A percentile compares a stretch with the other conserved stretches of the same genome.
phyloP scores from a whole-genome alignment of 257 asterid species.

The Thymus quinquecostatus region DNA sequence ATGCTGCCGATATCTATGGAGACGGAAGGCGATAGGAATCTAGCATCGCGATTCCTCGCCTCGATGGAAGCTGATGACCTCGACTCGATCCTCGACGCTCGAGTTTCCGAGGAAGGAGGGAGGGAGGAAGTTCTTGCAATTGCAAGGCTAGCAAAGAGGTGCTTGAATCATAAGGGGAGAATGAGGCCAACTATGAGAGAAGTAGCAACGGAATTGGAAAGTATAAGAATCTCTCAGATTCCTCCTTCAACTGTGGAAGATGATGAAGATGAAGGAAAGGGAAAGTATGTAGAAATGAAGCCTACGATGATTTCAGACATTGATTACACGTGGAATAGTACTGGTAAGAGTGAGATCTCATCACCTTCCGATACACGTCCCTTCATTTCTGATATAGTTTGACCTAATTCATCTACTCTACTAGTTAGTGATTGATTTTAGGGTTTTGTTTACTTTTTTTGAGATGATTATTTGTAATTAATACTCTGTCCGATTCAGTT shows the following conservation, averaged over 20 bases:
- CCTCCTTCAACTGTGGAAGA: not conserved
- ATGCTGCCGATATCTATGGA: constrained; percentile 11
- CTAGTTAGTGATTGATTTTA: not conserved
- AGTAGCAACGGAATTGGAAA: constrained; percentile 34
- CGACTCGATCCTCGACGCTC: constrained; percentile 4
- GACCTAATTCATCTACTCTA: not conserved
- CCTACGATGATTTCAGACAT: constrained; percentile 10
- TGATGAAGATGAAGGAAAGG: constrained; percentile 1
- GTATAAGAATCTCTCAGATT: constrained; percentile 6
- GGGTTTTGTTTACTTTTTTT: not conserved
- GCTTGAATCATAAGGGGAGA: constrained; percentile 33
- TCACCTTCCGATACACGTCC: constrained; percentile 18
- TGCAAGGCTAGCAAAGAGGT: constrained; percentile 28
- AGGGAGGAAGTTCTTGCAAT: constrained; percentile 13
- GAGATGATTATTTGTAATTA: not conserved
- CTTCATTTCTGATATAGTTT: not conserved
- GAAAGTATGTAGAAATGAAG: not conserved
- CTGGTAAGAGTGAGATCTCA: not conserved
- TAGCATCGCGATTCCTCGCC: not conserved
- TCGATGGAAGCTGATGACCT: not conserved
- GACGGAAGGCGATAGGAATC: not conserved
- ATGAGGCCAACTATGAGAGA: constrained; percentile 39
- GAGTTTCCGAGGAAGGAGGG: constrained; percentile 17
- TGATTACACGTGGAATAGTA: constrained; percentile 19
- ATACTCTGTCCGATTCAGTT: too few relatives aligned